Evolutionary conservation across 2,329 filamentous ascomycete genomes (phyloP), one percentile per base, ranked within the genome.

Genomic region (Colletotrichum brevisporum): DNA sequence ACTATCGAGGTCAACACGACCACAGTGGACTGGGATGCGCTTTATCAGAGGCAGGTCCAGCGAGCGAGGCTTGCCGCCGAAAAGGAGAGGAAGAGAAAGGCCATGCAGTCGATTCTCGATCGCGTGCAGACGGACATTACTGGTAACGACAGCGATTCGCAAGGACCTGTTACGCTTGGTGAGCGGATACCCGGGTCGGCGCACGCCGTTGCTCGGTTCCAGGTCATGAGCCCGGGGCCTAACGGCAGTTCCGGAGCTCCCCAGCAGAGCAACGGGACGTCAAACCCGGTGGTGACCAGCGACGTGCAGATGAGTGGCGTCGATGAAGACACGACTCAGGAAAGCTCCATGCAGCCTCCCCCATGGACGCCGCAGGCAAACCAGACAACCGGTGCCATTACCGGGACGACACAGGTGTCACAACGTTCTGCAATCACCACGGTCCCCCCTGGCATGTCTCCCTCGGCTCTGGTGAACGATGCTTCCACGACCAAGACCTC

Each of bases 401-500:
- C 80, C 1, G 88, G 77, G 67, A 89, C 81, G 73, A 87, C 86
- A 2, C 88, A 89, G 69, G 83, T 90, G 24, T 93, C 92, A 1
- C 92, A 93, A 76, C 82, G 85, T 52, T 92, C 91, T 5, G 85
- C 83, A 1, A 79, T 91, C 52, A 90, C 88, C 16, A 82, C 87
- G 21, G 78, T 91, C 3, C 87, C 89, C 1, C 81, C 84, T 0
- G 89, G 87, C 4, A 82, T 89, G 61, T 88, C 88, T 5, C 88
- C 88, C 15, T 88, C 86, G 27, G 87, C 86, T 13, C 79, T 87
- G 67, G 83, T 91, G 61, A 98, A 98, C 75, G 94, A 97, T 75
- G 95, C 94, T 2, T 97, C 94, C 2, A 97, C 95, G 1, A 97
- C 95, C n/a, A 96, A 97, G 81, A 95, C 93, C 2, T 94, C 93